Evolutionary conservation across 2,329 filamentous ascomycete genomes (phyloP).

Genomic region (Byssochlamys sp.): DNA sequence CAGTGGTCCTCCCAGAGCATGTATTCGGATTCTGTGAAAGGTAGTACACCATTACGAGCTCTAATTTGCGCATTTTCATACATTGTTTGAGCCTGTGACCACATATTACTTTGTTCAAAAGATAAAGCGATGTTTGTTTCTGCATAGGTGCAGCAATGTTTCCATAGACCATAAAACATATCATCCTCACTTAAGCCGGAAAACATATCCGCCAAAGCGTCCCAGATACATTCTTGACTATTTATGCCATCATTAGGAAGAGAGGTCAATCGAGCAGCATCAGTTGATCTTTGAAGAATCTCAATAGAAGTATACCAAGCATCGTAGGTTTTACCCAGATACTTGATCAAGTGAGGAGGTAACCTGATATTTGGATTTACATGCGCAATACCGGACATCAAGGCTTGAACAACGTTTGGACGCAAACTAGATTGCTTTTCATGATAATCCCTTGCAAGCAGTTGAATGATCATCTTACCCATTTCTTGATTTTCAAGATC

Average conservation of each 20-base stretch:
- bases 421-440: conserved; percentile 86
- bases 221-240: conserved; percentile 85
- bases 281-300: conserved; percentile 82
- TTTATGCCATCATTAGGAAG: conserved; percentile 74
- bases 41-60: conserved; percentile 86
- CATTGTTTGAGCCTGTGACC: conserved; percentile 95
- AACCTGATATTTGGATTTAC: conserved; percentile 82
- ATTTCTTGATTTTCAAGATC: conserved; percentile 83
- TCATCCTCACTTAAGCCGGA: conserved; percentile 86
- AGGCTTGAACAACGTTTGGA: conserved; percentile 87
- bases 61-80: conserved; percentile 97
- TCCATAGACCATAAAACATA: conserved; percentile 94
- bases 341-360: conserved; percentile 92
- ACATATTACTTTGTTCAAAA: conserved; percentile 98
- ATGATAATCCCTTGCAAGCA: conserved; percentile 92
- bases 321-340: conserved; percentile 84
- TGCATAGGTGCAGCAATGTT: conserved; percentile 85
- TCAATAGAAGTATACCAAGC: conserved; percentile 92
- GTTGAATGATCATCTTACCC: conserved; percentile 77
- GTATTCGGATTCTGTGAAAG: conserved; percentile 92
- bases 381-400: conserved; percentile 77
- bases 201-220: conserved; percentile 91
- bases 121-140: conserved; percentile 95
- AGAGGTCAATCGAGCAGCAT: too few relatives aligned
- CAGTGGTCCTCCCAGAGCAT: conserved; percentile 99